phyloP scores from a whole-genome alignment of 352 stramenopile genomes.

The Phytopythium chamaehyphon region DNA sequence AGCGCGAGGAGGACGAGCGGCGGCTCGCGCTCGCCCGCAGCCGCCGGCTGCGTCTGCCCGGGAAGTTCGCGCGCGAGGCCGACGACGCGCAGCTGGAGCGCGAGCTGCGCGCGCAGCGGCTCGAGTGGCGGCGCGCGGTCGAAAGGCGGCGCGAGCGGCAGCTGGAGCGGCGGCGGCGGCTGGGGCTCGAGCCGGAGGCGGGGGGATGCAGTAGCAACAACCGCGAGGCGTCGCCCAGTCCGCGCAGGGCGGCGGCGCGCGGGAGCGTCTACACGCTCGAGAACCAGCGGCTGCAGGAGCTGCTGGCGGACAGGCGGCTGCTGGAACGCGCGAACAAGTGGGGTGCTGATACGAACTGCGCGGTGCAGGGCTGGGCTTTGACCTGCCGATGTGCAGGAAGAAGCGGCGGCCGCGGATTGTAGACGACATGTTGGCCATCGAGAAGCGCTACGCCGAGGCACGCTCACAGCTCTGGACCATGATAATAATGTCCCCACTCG shows the following conservation, averaged over 20 bases:
- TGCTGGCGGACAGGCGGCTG: constrained; percentile 40
- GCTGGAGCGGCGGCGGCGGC: constrained; percentile 2
- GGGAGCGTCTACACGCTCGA: constrained; percentile 54
- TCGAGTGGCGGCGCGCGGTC: constrained; percentile 29
- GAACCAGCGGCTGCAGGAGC: constrained; percentile 47
- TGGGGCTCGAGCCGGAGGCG: constrained; percentile 6
- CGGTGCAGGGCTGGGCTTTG: not conserved
- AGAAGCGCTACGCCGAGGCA: constrained; percentile 47
- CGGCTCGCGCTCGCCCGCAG: constrained; percentile 7
- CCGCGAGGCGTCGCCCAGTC: constrained; percentile 1
- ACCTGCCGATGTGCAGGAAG: constrained; percentile 22
- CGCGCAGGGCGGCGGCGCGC: constrained; percentile 5
- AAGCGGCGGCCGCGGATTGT: constrained; percentile 53
- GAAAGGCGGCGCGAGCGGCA: constrained; percentile 12
- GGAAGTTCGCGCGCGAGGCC: constrained; percentile 50
- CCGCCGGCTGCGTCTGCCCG: constrained; percentile 21
- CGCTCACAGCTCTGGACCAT: no score
- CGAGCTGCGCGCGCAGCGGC: constrained; percentile 45
- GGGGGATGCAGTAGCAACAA: constrained; percentile 19
- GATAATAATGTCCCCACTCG: no score
- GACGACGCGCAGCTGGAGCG: constrained; percentile 35
- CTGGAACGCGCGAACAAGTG: constrained; percentile 39
- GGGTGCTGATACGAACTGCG: not conserved
- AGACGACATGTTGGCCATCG: constrained; percentile 66
- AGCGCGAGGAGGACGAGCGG: constrained; percentile 45